Percentiles rank a stretch among this genome's conserved stretches.
phyloP scores from a whole-genome alignment of 495 filamentous ascomycete species.

The Penicillium turbatum region DNA sequence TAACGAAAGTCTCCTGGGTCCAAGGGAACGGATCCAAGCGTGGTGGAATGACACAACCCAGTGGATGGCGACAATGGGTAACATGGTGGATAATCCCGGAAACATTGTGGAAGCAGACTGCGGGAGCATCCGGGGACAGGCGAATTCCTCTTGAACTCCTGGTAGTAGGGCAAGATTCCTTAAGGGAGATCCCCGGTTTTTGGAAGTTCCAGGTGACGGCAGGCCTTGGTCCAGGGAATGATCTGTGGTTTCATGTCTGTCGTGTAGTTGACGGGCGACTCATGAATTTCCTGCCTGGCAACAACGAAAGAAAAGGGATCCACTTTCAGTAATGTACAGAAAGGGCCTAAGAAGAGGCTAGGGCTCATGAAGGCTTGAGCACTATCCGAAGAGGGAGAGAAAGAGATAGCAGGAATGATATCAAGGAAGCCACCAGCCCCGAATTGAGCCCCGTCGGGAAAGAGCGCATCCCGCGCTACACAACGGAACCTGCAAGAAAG shows the following conservation, averaged over 20 bases:
- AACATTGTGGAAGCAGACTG: too few species aligned
- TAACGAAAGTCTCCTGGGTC: background rate
- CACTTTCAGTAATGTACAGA: constrained; percentile 1
- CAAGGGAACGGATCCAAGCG: background rate
- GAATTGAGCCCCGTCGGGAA: background rate
- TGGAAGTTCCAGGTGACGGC: background rate
- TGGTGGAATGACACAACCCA: background rate
- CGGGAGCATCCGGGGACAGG: background rate
- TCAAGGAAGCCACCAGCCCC: background rate
- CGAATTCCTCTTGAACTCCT: background rate
- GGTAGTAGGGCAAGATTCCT: background rate
- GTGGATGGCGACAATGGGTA: background rate
- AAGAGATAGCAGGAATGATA: background rate
- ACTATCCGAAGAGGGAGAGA: background rate
- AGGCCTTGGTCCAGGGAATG: background rate
- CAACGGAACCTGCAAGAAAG: background rate
- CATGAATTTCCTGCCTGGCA: constrained; percentile 10
- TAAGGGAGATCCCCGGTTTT: background rate
- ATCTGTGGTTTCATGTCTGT: constrained; percentile 12
- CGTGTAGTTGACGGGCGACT: constrained; percentile 11
- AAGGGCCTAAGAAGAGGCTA: background rate
- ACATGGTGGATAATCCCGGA: background rate
- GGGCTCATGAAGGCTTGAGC: background rate
- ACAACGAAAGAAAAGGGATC: constrained; percentile 3
- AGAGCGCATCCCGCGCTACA: background rate